These are phyloP conservation scores for Fusarium newnesense DNA, from an alignment of 2,329 filamentous ascomycete genomes.

Conservation along the genomic window DNA sequence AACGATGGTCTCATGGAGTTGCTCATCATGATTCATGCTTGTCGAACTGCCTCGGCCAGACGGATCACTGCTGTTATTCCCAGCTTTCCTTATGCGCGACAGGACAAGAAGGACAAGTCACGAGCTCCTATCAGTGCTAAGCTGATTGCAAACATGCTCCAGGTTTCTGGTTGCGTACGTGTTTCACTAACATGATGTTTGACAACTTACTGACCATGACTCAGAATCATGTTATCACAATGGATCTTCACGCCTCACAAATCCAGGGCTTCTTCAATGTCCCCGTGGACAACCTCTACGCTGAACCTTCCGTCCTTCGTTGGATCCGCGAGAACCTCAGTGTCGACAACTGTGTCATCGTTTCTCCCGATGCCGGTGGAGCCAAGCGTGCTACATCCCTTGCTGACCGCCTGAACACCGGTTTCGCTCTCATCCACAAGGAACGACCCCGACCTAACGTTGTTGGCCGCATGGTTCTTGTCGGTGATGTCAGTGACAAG, in stretches of 20 bases:
- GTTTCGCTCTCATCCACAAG: constrained; percentile 96
- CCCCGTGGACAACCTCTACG: constrained; percentile 82
- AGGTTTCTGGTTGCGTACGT: constrained; percentile 82
- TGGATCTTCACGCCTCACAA: constrained; percentile 94
- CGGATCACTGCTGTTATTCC: constrained; percentile 96
- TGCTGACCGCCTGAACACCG: constrained; percentile 88
- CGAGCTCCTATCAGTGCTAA: constrained; percentile 97
- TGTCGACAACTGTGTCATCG: constrained; percentile 87
- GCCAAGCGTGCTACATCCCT: constrained; percentile 95
- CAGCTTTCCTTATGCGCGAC: constrained; percentile 95
- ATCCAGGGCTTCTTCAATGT: constrained; percentile 96
- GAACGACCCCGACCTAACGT: constrained; percentile 88
- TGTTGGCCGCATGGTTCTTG: constrained; percentile 91
- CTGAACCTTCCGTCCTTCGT: constrained; percentile 88
- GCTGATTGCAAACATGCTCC: constrained; percentile 96
- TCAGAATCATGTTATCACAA: constrained; percentile 78
- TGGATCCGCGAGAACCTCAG: constrained; percentile 91
- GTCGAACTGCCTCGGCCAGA: constrained; percentile 74
- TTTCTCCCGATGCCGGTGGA: constrained; percentile 93
- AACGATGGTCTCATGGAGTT: constrained; percentile 99
- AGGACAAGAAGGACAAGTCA: constrained; percentile 96
- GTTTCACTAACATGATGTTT: not conserved
- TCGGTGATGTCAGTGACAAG: constrained; percentile 91
- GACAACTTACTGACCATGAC: constrained; percentile 8
- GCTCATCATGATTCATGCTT: constrained; percentile 97